Evolutionary conservation across 768 basidiomycete genomes (phyloP).

Genomic region (Leccinum sublutescens): DNA sequence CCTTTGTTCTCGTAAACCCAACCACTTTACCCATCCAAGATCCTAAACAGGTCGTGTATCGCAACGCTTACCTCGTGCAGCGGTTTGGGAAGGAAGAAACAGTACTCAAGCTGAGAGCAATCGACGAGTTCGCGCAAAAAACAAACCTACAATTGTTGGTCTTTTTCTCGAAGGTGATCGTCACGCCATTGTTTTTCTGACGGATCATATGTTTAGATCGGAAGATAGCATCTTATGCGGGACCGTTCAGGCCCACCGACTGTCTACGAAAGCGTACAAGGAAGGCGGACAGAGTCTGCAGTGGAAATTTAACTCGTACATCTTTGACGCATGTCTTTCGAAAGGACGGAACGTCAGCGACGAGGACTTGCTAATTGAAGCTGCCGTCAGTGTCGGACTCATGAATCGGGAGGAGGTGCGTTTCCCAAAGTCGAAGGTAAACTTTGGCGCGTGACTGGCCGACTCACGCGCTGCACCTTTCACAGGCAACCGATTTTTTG

Average conservation of each 20-base stretch:
- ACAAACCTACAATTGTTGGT: slow-evolving; percentile 26
- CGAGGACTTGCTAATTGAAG: slow-evolving; percentile 32
- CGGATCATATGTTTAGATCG: slow-evolving; percentile 21
- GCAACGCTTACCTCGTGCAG: slow-evolving; percentile 20
- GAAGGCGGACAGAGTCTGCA: slow-evolving; percentile 39
- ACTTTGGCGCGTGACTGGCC: background rate
- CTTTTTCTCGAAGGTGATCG: background rate
- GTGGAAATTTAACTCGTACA: slow-evolving; percentile 30
- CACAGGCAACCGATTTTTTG: slow-evolving; percentile 40
- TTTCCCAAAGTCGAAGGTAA: background rate
- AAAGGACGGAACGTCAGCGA: slow-evolving; percentile 36
- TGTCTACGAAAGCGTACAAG: slow-evolving; percentile 41
- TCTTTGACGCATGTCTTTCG: slow-evolving; percentile 42
- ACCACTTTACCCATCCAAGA: background rate
- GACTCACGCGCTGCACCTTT: background rate
- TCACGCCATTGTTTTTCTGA: background rate
- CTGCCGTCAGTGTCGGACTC: slow-evolving; percentile 36
- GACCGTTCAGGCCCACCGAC: slow-evolving; percentile 42
- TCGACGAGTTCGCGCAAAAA: slow-evolving; percentile 25
- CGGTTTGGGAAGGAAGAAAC: slow-evolving; percentile 28
- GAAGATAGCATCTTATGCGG: slow-evolving; percentile 38
- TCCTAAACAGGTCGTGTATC: slow-evolving; percentile 7
- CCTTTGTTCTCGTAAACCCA: slow-evolving; percentile 24
- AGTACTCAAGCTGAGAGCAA: slow-evolving; percentile 24
- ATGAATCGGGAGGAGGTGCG: slow-evolving; percentile 37